Percentiles rank a stretch among this genome's conserved stretches.
phyloP scores from a whole-genome alignment of 768 basidiomycete species.

The Trametes coccinea region DNA sequence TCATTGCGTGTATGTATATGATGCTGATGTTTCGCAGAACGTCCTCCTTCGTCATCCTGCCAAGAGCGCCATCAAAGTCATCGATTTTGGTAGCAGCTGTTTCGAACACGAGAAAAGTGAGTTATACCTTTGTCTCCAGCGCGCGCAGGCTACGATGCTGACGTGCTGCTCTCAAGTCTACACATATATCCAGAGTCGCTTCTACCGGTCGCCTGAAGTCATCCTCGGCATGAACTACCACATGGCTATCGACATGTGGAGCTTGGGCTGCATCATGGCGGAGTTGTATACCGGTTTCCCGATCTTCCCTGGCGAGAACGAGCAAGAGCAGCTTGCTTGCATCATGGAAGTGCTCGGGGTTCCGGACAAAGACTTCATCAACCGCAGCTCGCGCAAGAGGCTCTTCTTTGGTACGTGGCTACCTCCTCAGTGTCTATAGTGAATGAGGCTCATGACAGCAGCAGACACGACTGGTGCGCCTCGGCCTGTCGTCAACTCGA shows the following conservation, averaged over 20 bases:
- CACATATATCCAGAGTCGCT: conserved; percentile 98
- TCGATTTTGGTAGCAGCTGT: conserved; percentile 98
- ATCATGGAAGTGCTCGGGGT: conserved; percentile 99
- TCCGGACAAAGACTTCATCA: conserved; percentile 93
- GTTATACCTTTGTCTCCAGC: conserved; percentile 28
- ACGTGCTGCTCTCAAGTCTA: conserved; percentile 62
- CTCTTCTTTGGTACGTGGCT: conserved; percentile 85
- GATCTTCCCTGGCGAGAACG: conserved; percentile 98
- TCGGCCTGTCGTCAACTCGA: conserved; percentile 92
- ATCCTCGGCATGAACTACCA: conserved; percentile 99
- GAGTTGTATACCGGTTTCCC: conserved; percentile 98
- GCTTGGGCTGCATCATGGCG: conserved; percentile 95
- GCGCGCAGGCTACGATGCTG: background rate
- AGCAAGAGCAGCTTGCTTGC: conserved; percentile 96
- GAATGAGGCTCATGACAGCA: background rate
- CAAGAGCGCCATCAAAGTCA: conserved; percentile 96
- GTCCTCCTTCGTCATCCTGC: conserved; percentile 92
- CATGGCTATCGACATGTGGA: conserved; percentile 99
- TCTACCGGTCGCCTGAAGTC: conserved; percentile 99
- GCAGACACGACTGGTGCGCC: conserved; percentile 92
- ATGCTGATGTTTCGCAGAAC: conserved; percentile 55
- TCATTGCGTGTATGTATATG: background rate
- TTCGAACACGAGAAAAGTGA: conserved; percentile 97
- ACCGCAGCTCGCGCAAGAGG: conserved; percentile 90
- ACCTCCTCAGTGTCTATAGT: background rate